Evolutionary conservation across 1,284 basidiomycete genomes (phyloP).

Genomic region (Ceratobasidium sp.): DNA sequence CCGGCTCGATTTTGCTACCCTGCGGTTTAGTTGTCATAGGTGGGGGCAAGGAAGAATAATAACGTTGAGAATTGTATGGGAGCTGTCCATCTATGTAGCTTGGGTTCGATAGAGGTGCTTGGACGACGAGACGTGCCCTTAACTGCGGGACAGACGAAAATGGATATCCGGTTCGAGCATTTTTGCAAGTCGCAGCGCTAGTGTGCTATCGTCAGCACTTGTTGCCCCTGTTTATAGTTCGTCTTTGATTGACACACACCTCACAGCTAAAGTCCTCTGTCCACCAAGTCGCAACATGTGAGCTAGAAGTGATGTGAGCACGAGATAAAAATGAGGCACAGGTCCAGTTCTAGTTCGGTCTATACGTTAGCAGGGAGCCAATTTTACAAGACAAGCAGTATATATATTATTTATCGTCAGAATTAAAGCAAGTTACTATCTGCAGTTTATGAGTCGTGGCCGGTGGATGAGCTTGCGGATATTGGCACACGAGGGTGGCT

Average conservation of each 20-base stretch:
- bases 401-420: too few relatives aligned
- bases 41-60: slow-evolving; percentile 16
- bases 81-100: background rate
- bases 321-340: slow-evolving; percentile 8
- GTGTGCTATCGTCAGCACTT: slow-evolving; percentile 7
- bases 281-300: slow-evolving; percentile 21
- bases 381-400: too few relatives aligned
- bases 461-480: too few relatives aligned
- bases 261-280: slow-evolving; percentile 13
- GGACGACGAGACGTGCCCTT: slow-evolving; percentile 4
- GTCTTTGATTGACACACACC: background rate
- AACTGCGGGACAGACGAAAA: slow-evolving; percentile 5
- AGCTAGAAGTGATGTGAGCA: background rate
- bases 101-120: background rate
- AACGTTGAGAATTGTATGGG: background rate
- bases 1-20: slow-evolving; percentile 4
- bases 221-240: background rate
- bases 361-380: background rate
- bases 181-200: slow-evolving; percentile 23
- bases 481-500: too few relatives aligned
- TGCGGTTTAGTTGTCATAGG: slow-evolving; percentile 4
- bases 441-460: too few relatives aligned
- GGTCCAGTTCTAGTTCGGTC: background rate
- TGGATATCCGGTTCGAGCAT: slow-evolving; percentile 6
- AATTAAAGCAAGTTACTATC: too few relatives aligned